Base-by-base conservation (phyloP, 345 rosid genomes). In the Noccaea caerulescens region DNA sequence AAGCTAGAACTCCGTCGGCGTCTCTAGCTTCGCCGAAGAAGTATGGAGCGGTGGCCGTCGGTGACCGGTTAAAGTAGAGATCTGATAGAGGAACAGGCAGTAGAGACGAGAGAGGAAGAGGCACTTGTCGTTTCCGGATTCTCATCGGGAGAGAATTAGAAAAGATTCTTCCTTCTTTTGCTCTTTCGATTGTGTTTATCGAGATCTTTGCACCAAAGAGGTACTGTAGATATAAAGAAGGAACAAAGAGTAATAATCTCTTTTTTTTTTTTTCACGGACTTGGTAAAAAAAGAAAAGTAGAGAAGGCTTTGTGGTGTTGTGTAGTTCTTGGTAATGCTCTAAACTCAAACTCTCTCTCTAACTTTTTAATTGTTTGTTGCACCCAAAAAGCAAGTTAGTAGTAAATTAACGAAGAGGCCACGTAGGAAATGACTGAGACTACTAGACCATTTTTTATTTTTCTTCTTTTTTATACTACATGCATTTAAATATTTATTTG, bases 51-150 rank as follows among this genome's bases (percentile, higher is more conserved):
- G 71, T 65, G 63, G 72, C 42, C 59, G 78, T 68, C 72, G 88
- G 88, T 55, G 82, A 56, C 23, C 71, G 70, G 83, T 64, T 70
- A 33, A 59, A 78, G 81, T 79, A 80, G 90, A 86, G 94, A 91
- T 89, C 96, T 86, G 94, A 83, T 53, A 88, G 76, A 60, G 91
- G 91, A 6, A 87, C 79, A 30, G 96, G 98, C 30, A 90, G 86
- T 7, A 88, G 84, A 49, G 93, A 84, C 3, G 97, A 86, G 14
- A 91, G 83, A 36, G 98, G 88, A 18, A 89, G 82, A 33, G 88
- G 95, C 12, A 73, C 85, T 77, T 80, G 83, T 73, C 97, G 85
- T 68, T 91, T 89, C 67, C 99, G 85, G 90, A 94, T 94, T 86
- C 99, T 94, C 99, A 94, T 94, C 72, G 59, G 2, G 7, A 45